phyloP scores from a whole-genome alignment of 495 filamentous ascomycete species.

The Thozetella sp. region DNA sequence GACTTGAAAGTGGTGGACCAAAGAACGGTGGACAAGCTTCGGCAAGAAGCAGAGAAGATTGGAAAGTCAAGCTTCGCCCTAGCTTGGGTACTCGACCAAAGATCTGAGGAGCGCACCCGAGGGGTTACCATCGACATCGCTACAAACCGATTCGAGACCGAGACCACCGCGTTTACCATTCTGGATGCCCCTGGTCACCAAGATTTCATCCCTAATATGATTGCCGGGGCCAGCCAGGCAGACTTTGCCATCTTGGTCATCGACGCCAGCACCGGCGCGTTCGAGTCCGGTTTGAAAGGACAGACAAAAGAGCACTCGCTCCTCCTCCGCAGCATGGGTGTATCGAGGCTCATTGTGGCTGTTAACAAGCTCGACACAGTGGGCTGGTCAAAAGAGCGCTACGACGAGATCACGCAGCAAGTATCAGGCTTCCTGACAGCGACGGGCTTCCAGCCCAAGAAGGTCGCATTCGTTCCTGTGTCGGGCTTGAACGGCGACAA shows the following conservation, averaged over 20 bases:
- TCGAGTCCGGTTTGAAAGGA: slow-evolving; percentile 89
- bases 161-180: slow-evolving; percentile 85
- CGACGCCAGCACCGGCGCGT: slow-evolving; percentile 83
- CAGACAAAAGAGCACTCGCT: slow-evolving; percentile 95
- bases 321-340: slow-evolving; percentile 88
- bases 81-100: slow-evolving; percentile 94
- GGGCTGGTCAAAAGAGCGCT: slow-evolving; percentile 77
- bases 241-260: slow-evolving; percentile 96
- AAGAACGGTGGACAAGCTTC: slow-evolving; percentile 83
- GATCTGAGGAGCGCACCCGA: slow-evolving; percentile 79
- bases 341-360: slow-evolving; percentile 83
- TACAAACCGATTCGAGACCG: slow-evolving; percentile 89
- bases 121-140: slow-evolving; percentile 99
- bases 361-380: slow-evolving; percentile 94
- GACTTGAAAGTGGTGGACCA: slow-evolving; percentile 88
- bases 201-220: slow-evolving; percentile 99
- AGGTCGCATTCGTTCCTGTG: slow-evolving; percentile 84
- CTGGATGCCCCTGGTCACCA: slow-evolving; percentile 92
- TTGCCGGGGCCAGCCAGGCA: slow-evolving; percentile 92
- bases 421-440: slow-evolving; percentile 78
- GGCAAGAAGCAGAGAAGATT: slow-evolving; percentile 84
- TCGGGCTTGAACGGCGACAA: slow-evolving; percentile 90
- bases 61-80: slow-evolving; percentile 95
- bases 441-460: slow-evolving; percentile 78
- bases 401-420: slow-evolving; percentile 83